Conservation (phyloP, 805 yeast genomes). For the Wickerhamomyces sydowiorum region DNA sequence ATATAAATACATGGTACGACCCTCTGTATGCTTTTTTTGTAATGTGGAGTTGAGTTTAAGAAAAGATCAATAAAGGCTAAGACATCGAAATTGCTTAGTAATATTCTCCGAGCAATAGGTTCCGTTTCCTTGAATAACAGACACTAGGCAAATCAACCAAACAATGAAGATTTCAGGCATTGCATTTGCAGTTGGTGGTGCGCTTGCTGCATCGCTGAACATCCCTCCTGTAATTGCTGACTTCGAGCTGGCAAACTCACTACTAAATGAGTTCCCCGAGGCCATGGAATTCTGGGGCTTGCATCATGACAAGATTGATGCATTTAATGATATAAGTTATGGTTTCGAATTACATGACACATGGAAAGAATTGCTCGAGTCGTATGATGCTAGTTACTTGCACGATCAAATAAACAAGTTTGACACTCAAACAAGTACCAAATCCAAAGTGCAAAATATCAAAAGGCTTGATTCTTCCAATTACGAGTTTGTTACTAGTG, state of each 20-base stretch:
- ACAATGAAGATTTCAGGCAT: neutral
- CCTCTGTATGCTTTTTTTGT: no score
- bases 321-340: no score
- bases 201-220: neutral
- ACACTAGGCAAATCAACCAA: no score
- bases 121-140: no score
- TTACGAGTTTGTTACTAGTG: neutral
- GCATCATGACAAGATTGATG: neutral
- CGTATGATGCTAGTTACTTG: neutral
- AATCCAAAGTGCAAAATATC: neutral
- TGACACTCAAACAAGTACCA: neutral
- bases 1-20: no score
- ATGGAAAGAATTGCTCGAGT: neutral
- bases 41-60: no score
- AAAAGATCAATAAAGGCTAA: no score
- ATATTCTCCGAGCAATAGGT: no score
- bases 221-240: neutral
- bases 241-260: neutral
- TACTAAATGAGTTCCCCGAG: neutral
- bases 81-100: no score
- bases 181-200: neutral
- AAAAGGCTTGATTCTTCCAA: neutral
- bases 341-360: neutral
- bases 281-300: neutral
- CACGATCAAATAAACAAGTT: neutral